Percentiles rank a stretch among this genome's conserved stretches.
Evolutionary conservation across 768 basidiomycete genomes (phyloP).

Genomic region (Termitomyces sp.): DNA sequence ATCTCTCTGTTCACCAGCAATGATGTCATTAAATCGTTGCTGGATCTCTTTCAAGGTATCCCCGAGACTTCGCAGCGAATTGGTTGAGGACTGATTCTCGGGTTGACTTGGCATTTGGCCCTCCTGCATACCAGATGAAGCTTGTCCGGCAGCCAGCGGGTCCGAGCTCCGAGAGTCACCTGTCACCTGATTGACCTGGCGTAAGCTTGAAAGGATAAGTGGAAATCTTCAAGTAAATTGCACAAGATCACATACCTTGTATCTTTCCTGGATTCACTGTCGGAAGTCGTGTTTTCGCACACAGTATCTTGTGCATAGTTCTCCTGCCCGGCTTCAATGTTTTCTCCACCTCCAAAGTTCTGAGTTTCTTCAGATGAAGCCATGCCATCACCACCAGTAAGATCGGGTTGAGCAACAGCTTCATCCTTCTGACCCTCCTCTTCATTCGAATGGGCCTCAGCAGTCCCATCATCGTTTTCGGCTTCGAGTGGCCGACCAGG

Average conservation of each 20-base stretch:
- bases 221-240: not conserved
- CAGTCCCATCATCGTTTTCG: conserved; percentile 14
- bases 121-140: conserved; percentile 38
- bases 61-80: conserved; percentile 75
- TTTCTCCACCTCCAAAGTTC: conserved; percentile 25
- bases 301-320: conserved; percentile 24
- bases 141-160: conserved; percentile 25
- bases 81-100: conserved; percentile 32
- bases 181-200: conserved; percentile 16
- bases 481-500: conserved; percentile 19
- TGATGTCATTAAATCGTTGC: conserved; percentile 80
- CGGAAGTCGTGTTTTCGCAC: conserved; percentile 22
- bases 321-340: conserved; percentile 24
- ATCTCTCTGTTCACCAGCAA: conserved; percentile 35
- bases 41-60: conserved; percentile 80
- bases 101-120: conserved; percentile 36
- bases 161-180: conserved; percentile 15
- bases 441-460: conserved; percentile 20
- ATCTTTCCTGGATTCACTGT: conserved; percentile 24
- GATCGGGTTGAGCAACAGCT: conserved; percentile 36
- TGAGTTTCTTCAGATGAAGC: conserved; percentile 25
- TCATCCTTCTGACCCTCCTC: conserved; percentile 27
- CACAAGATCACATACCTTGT: conserved; percentile 24
- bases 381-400: conserved; percentile 36
- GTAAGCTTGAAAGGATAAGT: conserved; percentile 11